A percentile compares a stretch with the other conserved stretches of the same genome.
phyloP scores from a whole-genome alignment of 129 eudicot genomes.

The Calendula officinalis region DNA sequence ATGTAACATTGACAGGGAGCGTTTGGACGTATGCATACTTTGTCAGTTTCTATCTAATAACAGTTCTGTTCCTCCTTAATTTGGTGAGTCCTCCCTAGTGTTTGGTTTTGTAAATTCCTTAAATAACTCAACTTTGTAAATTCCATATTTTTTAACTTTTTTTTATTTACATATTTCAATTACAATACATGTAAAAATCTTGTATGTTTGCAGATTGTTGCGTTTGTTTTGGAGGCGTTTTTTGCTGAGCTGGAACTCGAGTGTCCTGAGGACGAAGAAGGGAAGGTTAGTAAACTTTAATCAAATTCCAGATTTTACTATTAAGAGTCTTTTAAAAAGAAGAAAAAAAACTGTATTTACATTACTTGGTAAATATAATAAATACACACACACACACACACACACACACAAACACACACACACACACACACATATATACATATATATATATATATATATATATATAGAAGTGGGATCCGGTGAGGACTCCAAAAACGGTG shows the following conservation, averaged over 20 bases:
- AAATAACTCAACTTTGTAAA: neutral
- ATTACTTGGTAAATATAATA: too few relatives aligned
- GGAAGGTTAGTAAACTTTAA: constrained; percentile 42
- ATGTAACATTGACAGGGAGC: constrained; percentile 67
- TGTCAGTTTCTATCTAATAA: constrained; percentile 82
- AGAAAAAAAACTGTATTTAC: too few relatives aligned
- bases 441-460: too few relatives aligned
- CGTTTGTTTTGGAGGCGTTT: constrained; percentile 98
- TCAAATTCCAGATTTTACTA: constrained; percentile 4
- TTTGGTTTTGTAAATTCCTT: constrained; percentile 3
- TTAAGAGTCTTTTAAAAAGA: too few relatives aligned
- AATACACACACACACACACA: too few relatives aligned
- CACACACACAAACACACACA: too few relatives aligned
- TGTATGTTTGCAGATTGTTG: constrained; percentile 63
- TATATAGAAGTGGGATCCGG: too few relatives aligned
- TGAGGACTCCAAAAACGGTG: too few relatives aligned
- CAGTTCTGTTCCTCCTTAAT: constrained; percentile 49
- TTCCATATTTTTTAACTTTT: neutral
- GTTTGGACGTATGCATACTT: constrained; percentile 70
- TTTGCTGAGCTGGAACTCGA: constrained; percentile 90
- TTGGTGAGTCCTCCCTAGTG: constrained; percentile 77
- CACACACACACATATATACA: too few relatives aligned
- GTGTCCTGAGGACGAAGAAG: constrained; percentile 47
- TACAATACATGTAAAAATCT: neutral
- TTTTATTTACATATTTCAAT: neutral